A percentile compares a stretch with the other conserved stretches of the same genome.
Conservation (phyloP, 2,329 filamentous ascomycete species). For the Blastomyces silverae region DNA sequence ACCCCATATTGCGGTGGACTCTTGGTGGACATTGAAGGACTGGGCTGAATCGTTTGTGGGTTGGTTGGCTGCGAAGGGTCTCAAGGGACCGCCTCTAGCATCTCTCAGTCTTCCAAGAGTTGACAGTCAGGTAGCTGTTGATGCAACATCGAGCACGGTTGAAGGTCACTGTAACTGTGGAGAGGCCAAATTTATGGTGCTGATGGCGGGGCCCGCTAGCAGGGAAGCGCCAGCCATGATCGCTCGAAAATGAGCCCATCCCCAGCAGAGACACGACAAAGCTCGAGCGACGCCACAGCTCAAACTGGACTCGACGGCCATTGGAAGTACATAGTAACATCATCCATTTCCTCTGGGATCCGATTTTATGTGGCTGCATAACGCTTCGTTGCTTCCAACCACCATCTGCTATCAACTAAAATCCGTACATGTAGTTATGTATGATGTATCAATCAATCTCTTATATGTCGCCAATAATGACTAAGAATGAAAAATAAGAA, state of each 20-base stretch:
- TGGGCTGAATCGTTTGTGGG: neutral
- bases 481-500: too few relatives aligned
- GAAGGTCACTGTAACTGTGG: constrained; percentile 8
- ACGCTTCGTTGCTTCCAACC: neutral
- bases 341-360: neutral
- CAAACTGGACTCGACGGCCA: neutral
- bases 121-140: constrained; percentile 1
- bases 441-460: too few relatives aligned
- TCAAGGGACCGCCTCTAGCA: too few relatives aligned
- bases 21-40: neutral
- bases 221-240: neutral
- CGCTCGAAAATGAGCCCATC: neutral
- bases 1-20: neutral
- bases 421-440: too few relatives aligned
- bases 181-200: constrained; percentile 1
- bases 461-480: too few relatives aligned
- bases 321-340: neutral
- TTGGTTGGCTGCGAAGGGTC: neutral
- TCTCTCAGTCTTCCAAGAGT: neutral
- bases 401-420: neutral
- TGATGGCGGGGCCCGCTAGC: neutral
- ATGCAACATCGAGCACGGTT: constrained; percentile 8
- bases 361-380: neutral
- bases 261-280: neutral
- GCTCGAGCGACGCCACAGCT: neutral